Percentiles rank a stretch among this genome's conserved stretches.
These are phyloP conservation scores for Drechslerella stenobrocha DNA, from an alignment of 2,329 filamentous ascomycete genomes.

Conservation along the genomic window DNA sequence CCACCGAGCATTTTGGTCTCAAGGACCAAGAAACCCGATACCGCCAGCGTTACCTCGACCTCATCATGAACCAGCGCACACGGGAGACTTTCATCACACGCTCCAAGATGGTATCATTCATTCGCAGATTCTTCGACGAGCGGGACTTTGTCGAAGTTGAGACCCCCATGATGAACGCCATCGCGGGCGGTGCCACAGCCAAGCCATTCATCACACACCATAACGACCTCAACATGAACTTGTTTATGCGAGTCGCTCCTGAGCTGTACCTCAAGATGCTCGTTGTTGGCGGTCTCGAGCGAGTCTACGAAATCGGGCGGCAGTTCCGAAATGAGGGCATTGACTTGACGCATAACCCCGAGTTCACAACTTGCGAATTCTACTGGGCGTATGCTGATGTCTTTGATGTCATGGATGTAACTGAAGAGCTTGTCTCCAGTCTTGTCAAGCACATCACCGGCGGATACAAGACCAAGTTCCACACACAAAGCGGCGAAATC, in stretches of 20 bases:
- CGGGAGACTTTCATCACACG: constrained; percentile 82
- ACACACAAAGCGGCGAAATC: constrained; percentile 77
- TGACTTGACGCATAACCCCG: constrained; percentile 93
- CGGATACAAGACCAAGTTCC: constrained; percentile 78
- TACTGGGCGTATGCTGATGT: constrained; percentile 93
- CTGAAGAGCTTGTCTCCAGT: constrained; percentile 87
- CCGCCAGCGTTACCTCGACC: constrained; percentile 89
- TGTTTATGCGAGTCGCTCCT: constrained; percentile 92
- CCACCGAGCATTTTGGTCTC: constrained; percentile 88
- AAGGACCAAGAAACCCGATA: constrained; percentile 92
- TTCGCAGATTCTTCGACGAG: constrained; percentile 84
- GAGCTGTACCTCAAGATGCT: constrained; percentile 97
- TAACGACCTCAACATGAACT: constrained; percentile 91
- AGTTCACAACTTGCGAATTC: constrained; percentile 97
- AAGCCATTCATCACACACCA: constrained; percentile 94
- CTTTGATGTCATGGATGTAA: constrained; percentile 85
- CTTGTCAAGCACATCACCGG: constrained; percentile 89
- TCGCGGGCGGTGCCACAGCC: constrained; percentile 92
- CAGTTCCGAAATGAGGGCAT: constrained; percentile 94
- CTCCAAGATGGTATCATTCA: constrained; percentile 83
- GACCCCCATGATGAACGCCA: constrained; percentile 96
- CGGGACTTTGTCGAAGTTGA: constrained; percentile 91
- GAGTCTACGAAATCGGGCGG: constrained; percentile 92
- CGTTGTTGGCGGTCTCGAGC: constrained; percentile 89
- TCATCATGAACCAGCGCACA: constrained; percentile 92